These are phyloP conservation scores for Shiraia bambusicola DNA, from an alignment of 2,329 filamentous ascomycete species.

Conservation along the genomic window DNA sequence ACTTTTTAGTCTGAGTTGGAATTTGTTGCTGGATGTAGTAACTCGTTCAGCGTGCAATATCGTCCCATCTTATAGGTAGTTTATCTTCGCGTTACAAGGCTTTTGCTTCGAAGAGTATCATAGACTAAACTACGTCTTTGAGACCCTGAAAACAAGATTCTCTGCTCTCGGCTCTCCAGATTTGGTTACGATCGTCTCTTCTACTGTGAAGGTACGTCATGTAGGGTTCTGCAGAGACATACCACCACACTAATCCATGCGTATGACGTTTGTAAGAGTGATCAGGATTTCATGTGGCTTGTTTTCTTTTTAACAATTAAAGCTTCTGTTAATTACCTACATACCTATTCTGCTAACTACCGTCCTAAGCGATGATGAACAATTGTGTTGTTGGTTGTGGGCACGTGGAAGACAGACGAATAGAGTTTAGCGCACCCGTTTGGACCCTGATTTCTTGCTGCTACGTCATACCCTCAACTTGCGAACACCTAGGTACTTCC, in stretches of 20 bases:
- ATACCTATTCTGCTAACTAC: too few relatives aligned
- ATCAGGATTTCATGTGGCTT: slow-evolving; percentile 14
- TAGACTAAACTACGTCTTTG: background rate
- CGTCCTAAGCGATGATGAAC: slow-evolving; percentile 13
- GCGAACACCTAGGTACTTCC: too few relatives aligned
- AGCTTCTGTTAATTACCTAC: too few relatives aligned
- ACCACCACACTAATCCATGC: slow-evolving; percentile 12
- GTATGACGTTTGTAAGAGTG: slow-evolving; percentile 17
- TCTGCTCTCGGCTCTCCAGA: slow-evolving; percentile 8
- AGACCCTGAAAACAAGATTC: slow-evolving; percentile 27
- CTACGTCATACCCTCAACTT: background rate
- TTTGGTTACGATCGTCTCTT: slow-evolving; percentile 10
- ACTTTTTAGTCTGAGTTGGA: too few relatives aligned
- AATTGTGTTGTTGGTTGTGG: slow-evolving; percentile 10
- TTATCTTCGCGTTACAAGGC: background rate
- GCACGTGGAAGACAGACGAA: background rate
- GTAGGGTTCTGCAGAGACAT: slow-evolving; percentile 20
- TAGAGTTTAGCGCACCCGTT: background rate
- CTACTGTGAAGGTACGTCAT: slow-evolving; percentile 24
- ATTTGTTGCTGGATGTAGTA: slow-evolving; percentile 1
- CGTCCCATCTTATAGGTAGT: slow-evolving; percentile 13
- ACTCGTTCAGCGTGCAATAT: background rate
- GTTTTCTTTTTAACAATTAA: slow-evolving; percentile 8
- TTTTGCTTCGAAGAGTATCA: slow-evolving; percentile 3
- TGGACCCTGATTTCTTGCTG: slow-evolving; percentile 5